A percentile compares a stretch with the other conserved stretches of the same genome.
These are phyloP conservation scores for Paramecium caudatum DNA, from an alignment of 73 alveolate species.

Conservation along the genomic window DNA sequence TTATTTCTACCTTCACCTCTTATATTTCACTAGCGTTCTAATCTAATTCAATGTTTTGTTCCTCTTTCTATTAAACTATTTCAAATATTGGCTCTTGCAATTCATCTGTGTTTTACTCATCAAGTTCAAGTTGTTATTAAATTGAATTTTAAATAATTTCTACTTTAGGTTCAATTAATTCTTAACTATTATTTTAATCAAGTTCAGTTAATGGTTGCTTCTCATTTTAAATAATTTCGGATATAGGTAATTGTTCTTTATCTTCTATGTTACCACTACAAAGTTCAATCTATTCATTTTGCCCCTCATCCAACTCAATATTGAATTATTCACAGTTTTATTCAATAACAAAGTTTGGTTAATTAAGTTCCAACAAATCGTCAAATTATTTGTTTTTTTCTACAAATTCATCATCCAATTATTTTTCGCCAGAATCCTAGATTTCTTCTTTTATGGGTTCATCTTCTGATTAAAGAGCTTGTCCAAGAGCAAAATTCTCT, in stretches of 20 bases:
- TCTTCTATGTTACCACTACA: no score
- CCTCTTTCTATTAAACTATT: background rate
- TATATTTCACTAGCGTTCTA: background rate
- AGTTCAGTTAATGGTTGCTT: background rate
- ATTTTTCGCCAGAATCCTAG: background rate
- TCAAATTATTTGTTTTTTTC: no score
- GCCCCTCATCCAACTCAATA: no score
- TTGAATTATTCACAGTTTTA: no score
- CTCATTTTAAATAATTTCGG: background rate
- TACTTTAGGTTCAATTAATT: background rate
- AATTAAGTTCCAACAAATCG: no score
- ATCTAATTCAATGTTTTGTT: background rate
- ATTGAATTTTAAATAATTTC: background rate
- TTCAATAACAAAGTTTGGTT: no score
- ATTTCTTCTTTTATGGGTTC: background rate
- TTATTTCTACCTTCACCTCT: background rate
- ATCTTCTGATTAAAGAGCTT: background rate
- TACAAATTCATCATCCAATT: no score
- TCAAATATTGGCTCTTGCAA: background rate
- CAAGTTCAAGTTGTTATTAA: background rate
- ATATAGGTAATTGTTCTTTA: background rate
- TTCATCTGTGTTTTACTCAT: background rate
- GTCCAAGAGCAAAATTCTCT: background rate
- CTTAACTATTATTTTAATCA: background rate
- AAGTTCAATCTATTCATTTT: no score